These are phyloP conservation scores for Komagataella populi DNA, from an alignment of 805 yeast genomes.

Conservation along the genomic window DNA sequence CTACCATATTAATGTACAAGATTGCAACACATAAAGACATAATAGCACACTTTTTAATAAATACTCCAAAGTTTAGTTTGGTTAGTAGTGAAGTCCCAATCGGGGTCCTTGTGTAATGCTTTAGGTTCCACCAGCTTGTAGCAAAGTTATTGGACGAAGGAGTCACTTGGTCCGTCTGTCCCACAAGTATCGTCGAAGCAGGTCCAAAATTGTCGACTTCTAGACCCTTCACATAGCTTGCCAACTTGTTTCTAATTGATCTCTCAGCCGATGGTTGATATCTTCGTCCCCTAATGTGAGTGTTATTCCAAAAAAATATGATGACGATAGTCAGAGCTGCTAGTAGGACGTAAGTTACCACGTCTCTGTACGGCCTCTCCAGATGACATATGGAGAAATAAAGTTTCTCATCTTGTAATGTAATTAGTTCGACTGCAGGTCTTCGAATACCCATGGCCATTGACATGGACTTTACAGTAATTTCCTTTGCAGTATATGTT, in stretches of 20 bases:
- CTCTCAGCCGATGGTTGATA: neutral
- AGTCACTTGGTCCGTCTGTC: neutral
- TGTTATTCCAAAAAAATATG: slow-evolving; percentile 1
- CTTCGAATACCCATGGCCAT: slow-evolving; percentile 70
- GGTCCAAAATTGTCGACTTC: neutral
- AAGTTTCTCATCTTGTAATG: slow-evolving; percentile 6
- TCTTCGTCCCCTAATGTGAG: neutral
- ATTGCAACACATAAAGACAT: neutral
- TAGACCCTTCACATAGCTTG: neutral
- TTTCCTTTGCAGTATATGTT: slow-evolving; percentile 28
- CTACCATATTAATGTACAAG: slow-evolving; percentile 4
- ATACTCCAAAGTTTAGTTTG: neutral
- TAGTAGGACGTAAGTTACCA: slow-evolving; percentile 21
- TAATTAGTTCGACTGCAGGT: slow-evolving; percentile 22
- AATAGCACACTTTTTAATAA: neutral
- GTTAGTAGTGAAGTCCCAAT: neutral
- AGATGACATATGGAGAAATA: slow-evolving; percentile 29
- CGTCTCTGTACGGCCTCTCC: slow-evolving; percentile 30
- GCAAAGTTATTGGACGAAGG: neutral
- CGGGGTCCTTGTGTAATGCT: neutral
- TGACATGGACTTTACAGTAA: slow-evolving; percentile 75
- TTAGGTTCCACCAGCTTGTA: neutral
- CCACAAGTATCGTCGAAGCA: neutral
- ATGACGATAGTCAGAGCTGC: slow-evolving; percentile 15
- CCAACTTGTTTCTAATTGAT: neutral